Conservation (phyloP, 352 stramenopile genomes). For the Peronospora farinosa region DNA sequence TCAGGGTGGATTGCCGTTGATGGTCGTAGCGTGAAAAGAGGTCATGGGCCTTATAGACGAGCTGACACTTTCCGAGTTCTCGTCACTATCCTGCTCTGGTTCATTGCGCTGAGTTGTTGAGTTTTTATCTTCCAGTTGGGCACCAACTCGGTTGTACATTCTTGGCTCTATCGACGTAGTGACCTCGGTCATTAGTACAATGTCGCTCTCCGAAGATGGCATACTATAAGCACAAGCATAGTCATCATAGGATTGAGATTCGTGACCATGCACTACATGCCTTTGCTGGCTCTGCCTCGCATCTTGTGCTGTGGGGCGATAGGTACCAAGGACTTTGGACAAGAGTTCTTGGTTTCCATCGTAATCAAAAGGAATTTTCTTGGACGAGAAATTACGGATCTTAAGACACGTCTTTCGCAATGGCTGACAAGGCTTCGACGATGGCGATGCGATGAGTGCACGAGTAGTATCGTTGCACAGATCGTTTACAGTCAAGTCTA, state of each 20-base stretch:
- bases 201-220: slow-evolving; percentile 7
- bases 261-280: slow-evolving; percentile 6
- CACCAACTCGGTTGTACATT: not conserved
- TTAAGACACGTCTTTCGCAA: slow-evolving; percentile 50
- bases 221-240: slow-evolving; percentile 5
- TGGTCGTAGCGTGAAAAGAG: slow-evolving; percentile 2
- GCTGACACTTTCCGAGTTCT: slow-evolving; percentile 15
- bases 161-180: not conserved
- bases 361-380: slow-evolving; percentile 55
- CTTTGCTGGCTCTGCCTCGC: slow-evolving; percentile 1
- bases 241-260: not conserved
- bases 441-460: slow-evolving; percentile 36
- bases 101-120: slow-evolving; percentile 16
- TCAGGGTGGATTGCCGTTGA: not conserved
- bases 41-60: slow-evolving; percentile 5
- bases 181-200: not conserved
- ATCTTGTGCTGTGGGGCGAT: slow-evolving; percentile 1
- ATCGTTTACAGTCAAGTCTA: slow-evolving; percentile 57
- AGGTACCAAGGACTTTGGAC: slow-evolving; percentile 35
- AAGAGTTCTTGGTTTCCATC: slow-evolving; percentile 51
- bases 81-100: slow-evolving; percentile 32
- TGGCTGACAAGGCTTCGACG: slow-evolving; percentile 38
- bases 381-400: slow-evolving; percentile 56
- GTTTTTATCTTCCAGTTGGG: slow-evolving; percentile 10
- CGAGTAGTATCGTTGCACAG: slow-evolving; percentile 39